These are phyloP conservation scores for Cyanidium caldarium DNA, from an alignment of 23 red algal species.

Conservation along the genomic window DNA sequence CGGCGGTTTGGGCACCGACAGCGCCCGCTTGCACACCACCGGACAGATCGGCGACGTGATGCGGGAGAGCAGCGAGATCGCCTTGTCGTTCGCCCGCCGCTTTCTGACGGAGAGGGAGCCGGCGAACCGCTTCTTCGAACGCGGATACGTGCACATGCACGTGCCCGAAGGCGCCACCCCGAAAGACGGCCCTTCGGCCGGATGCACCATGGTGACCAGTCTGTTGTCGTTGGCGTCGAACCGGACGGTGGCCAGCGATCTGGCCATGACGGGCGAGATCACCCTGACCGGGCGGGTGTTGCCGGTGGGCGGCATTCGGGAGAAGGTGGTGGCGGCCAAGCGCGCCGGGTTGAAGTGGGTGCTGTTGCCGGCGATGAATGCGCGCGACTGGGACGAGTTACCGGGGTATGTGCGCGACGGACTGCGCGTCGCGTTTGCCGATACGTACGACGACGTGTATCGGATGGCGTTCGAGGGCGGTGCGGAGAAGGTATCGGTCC, in stretches of 20 bases:
- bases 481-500: too few species aligned
- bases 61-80: constrained; percentile 89
- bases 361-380: constrained; percentile 55
- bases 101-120: constrained; percentile 32
- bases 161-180: constrained; percentile 92
- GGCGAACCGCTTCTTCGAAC: constrained; percentile 69
- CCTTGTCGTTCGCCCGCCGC: constrained; percentile 55
- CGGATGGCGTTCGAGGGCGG: not conserved
- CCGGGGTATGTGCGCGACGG: constrained; percentile 59
- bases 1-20: not conserved
- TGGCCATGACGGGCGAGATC: constrained; percentile 94
- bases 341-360: constrained; percentile 53
- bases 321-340: constrained; percentile 83
- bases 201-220: constrained; percentile 74
- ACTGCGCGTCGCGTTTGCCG: constrained; percentile 44
- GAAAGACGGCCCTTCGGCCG: constrained; percentile 61
- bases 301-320: constrained; percentile 75
- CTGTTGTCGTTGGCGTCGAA: constrained; percentile 55
- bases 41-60: constrained; percentile 88
- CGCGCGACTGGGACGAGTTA: constrained; percentile 81
- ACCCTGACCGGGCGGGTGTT: constrained; percentile 82
- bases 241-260: constrained; percentile 25
- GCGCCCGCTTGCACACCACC: constrained; percentile 27
- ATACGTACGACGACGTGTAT: constrained; percentile 54
- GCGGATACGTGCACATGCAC: constrained; percentile 62